Base-by-base conservation (phyloP, 2,329 filamentous ascomycete species). In the Dothideomycetes sp. region DNA sequence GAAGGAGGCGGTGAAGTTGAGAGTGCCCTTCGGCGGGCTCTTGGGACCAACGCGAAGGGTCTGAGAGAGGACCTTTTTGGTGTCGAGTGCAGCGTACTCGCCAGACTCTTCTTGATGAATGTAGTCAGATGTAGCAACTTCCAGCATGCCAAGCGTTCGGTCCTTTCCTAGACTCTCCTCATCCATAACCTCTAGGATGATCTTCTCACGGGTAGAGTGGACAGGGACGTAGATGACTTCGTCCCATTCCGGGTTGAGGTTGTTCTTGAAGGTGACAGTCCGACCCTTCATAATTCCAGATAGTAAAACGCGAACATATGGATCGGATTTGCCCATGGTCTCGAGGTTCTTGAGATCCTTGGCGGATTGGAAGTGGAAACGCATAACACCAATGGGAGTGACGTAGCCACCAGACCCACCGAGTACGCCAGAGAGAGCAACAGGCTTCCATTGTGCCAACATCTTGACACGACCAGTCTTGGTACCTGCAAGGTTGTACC, bases 181-280 rank as follows among this genome's bases (percentile, higher is more conserved):
- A 52, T 98, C 91, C 89, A 98, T 94, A 48, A 96, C 87, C 60
- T 98, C 91, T 14, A 98, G 65, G 1, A 79, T 78, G 19, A 98
- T 68, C 54, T 83, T 86, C 58, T 98, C 91, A 22, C 85, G 81
- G 11, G 74, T 53, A 5, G 81, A 87, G 58, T 95, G 89, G 42
- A 98, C 75, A 1, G 93, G 89, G 1, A 98, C 73, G 55, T 98
- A 98, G 16, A 95, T 74, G 17, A 98, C 79, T 62, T 98, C 91
- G 53, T 98, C 87, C 80, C 84, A 98, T 38, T 91, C 83, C 2
- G 91, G 91, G 57, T 94, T 86, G 42, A 98, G 76, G 46, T 95
- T 93, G 63, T 94, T 98, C 57, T 86, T 80, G 69, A 91, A 94
- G 0, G 89, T 96, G 37, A 98, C 91, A 2, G 91, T 96, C 42